These are phyloP conservation scores for Diplodia mutila DNA, from an alignment of 2,329 filamentous ascomycete genomes.

Conservation along the genomic window DNA sequence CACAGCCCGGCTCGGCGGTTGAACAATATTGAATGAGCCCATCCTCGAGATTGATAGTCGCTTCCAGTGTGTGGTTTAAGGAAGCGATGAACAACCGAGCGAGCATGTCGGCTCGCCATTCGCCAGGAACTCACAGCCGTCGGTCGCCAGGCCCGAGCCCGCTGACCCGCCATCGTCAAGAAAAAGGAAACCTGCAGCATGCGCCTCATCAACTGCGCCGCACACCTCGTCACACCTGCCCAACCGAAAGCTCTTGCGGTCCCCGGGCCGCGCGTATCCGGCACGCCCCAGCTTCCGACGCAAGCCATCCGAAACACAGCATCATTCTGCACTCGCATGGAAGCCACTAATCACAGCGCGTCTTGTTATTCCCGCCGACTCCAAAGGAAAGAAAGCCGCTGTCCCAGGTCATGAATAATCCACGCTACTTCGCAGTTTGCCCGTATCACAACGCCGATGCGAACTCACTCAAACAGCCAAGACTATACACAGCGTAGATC, in stretches of 20 bases:
- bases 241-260: not conserved
- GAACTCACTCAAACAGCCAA: not conserved
- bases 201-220: not conserved
- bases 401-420: not conserved
- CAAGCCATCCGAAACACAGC: conserved; percentile 7
- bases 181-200: not conserved
- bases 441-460: not conserved
- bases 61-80: not conserved
- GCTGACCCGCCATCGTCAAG: not conserved
- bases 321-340: not conserved
- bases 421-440: not conserved
- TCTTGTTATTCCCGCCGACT: conserved; percentile 7
- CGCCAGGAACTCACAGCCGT: not conserved
- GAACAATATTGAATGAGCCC: no score
- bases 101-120: not conserved
- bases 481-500: not conserved
- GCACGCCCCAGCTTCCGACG: not conserved
- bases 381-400: conserved; percentile 6
- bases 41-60: not conserved
- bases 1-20: no score
- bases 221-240: not conserved
- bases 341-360: not conserved
- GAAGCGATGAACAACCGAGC: not conserved
- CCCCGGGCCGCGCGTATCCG: not conserved
- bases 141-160: not conserved